Base-by-base conservation (phyloP, 2,329 filamentous ascomycete genomes). In the Trematosphaeria pertusa region DNA sequence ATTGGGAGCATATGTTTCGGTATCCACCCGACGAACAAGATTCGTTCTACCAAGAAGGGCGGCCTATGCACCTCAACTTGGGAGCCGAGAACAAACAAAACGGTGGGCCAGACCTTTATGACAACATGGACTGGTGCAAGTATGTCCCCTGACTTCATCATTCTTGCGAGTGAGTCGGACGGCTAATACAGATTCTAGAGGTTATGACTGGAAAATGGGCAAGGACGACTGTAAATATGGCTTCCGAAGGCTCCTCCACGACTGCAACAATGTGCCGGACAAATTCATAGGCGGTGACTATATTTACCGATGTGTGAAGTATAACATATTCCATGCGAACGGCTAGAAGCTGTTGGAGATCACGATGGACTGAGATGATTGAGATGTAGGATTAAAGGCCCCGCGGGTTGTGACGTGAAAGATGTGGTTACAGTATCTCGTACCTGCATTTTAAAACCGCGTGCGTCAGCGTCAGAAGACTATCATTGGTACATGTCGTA, bases 301-400 rank as follows among this genome's bases (percentile, higher is more conserved):
- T 11, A 48, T 22, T 21, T 48, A 48, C 18, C 30, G 44, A 28
- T 43, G 45, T 28, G 45, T 48, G 15, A 32, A 31, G 15, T 48
- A 48, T 12, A 39, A 43, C 22, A 33, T 42, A 2, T 30, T 18
- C 10, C 28, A 31, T 5, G 35, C 70, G 11, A 46, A 46, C 19
- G n/a, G n/a, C n/a, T n/a, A n/a, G n/a, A n/a, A n/a, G n/a, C n/a
- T n/a, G n/a, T n/a, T n/a, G n/a, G n/a, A n/a, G n/a, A n/a, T n/a
- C n/a, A n/a, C n/a, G n/a, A n/a, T n/a, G n/a, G n/a, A n/a, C n/a
- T n/a, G n/a, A n/a, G n/a, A n/a, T n/a, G n/a, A n/a, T n/a, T n/a
- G n/a, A n/a, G n/a, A n/a, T n/a, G n/a, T n/a, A n/a, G n/a, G n/a
- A n/a, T n/a, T n/a, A n/a, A n/a, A n/a, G n/a, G n/a, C n/a, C n/a